Evolutionary conservation across 768 basidiomycete genomes (phyloP).

Genomic region (Hypholoma fasciculare): DNA sequence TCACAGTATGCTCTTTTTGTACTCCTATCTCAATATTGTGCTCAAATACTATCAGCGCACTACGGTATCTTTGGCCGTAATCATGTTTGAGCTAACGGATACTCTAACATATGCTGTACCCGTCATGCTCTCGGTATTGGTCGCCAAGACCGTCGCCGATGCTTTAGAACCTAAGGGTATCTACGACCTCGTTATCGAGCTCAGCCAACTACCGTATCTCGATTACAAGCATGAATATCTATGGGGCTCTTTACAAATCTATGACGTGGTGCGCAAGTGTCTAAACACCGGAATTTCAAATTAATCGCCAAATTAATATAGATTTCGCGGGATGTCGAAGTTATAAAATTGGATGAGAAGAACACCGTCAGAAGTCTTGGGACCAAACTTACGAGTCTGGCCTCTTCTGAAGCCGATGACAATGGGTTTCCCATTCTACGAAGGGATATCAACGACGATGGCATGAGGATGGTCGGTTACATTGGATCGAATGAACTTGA

Average conservation of each 20-base stretch:
- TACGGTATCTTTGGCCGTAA: constrained; percentile 93
- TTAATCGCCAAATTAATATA: constrained; percentile 26
- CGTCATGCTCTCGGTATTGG: constrained; percentile 84
- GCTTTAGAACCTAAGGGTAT: constrained; percentile 91
- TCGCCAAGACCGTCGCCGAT: constrained; percentile 90
- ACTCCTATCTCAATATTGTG: neutral
- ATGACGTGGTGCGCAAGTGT: constrained; percentile 67
- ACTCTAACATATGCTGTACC: constrained; percentile 91
- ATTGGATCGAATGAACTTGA: constrained; percentile 93
- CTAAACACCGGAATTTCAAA: neutral
- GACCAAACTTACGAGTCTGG: constrained; percentile 62
- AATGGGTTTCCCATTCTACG: constrained; percentile 87
- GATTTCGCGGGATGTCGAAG: constrained; percentile 66
- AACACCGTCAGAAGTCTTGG: constrained; percentile 82
- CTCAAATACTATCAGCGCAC: constrained; percentile 52
- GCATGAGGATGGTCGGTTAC: constrained; percentile 79
- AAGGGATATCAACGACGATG: constrained; percentile 42
- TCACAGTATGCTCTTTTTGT: constrained; percentile 62
- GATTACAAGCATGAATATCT: constrained; percentile 89
- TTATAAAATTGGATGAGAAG: constrained; percentile 66
- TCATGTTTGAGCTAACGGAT: constrained; percentile 93
- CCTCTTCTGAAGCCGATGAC: constrained; percentile 66
- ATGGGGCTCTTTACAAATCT: constrained; percentile 77
- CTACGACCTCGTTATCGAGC: constrained; percentile 94
- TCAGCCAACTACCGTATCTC: constrained; percentile 89